Base-by-base conservation (phyloP, 345 rosid species). In the Camelina neglecta region DNA sequence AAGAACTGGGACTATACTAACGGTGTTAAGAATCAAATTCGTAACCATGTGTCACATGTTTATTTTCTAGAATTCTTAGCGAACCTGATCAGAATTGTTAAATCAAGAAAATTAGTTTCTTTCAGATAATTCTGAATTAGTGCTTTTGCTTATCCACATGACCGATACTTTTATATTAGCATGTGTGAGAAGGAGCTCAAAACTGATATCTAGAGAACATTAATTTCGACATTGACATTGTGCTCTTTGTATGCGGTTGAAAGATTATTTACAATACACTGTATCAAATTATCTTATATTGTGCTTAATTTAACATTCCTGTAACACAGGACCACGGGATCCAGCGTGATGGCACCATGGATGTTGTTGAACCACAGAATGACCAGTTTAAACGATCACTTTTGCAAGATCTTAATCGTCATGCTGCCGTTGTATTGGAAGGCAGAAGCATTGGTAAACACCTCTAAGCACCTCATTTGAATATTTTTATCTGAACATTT, bases 371-470 rank as follows among this genome's bases (percentile, higher is more conserved):
- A 65, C 80, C 85, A 36, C 88, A 79, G 77, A 61, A 82, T 20
- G 93, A 84, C 66, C 81, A 78, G 9, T 84, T 84, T 76, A 81
- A 24, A 69, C 87, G 97, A 76, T 87, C 96, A 65, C 79, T 94
- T 75, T 82, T 87, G 64, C 96, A 87, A 65, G 97, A 90, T 56
- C 86, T 94, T 75, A 90, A 90, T 62, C 85, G 96, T 56, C 98
- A 94, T 83, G 92, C 93, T 64, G 94, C 93, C 64, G 93, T 92
- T 75, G 95, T 94, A 81, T 93, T 92, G 75, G 93, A 90, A 76
- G 98, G 98, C 83, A 80, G 89, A 79, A 55, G 80, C 81, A 76
- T 90, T 73, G 96, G 98, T 87, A 74, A 71, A 75, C 69, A 67
- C 69, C 56, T 72, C 66, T 60, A 26, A 59, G 54, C 39, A 42